Conservation (phyloP, 805 yeast species). For the Metschnikowia rubicola region DNA sequence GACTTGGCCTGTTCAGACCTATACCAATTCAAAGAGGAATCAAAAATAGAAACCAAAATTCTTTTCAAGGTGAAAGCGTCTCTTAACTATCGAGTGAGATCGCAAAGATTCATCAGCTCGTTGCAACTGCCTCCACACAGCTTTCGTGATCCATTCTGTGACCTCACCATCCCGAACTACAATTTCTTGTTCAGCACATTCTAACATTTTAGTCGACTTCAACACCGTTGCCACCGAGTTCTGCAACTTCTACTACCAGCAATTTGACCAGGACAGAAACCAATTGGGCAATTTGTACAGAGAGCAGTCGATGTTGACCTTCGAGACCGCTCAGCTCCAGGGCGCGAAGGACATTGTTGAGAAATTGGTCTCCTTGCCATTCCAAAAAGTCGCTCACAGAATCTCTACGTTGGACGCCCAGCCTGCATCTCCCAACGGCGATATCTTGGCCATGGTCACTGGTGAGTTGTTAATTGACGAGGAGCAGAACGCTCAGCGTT, state of each 20-base stretch:
- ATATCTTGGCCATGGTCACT: slow-evolving; percentile 94
- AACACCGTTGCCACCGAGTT: slow-evolving; percentile 65
- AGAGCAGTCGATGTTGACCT: slow-evolving; percentile 95
- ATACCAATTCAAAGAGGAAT: no score
- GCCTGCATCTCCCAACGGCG: slow-evolving; percentile 91
- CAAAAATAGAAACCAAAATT: no score
- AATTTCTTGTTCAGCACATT: neutral
- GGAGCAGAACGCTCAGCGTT: slow-evolving; percentile 92
- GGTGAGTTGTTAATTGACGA: slow-evolving; percentile 93
- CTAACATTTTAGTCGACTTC: slow-evolving; percentile 35
- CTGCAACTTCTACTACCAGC: slow-evolving; percentile 92
- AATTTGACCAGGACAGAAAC: slow-evolving; percentile 88
- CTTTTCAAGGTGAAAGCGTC: no score
- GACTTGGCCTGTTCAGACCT: no score
- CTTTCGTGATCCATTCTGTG: no score
- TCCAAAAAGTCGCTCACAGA: slow-evolving; percentile 89
- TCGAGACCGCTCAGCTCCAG: slow-evolving; percentile 90
- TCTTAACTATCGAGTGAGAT: no score
- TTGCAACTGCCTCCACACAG: no score
- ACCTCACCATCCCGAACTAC: no score
- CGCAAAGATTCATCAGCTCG: no score
- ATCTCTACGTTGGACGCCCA: slow-evolving; percentile 96
- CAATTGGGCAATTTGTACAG: slow-evolving; percentile 93
- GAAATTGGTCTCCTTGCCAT: slow-evolving; percentile 83
- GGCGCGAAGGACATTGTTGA: slow-evolving; percentile 93